Conservation (phyloP, 106 monocot genomes). For the Hemerocallis citrina region DNA sequence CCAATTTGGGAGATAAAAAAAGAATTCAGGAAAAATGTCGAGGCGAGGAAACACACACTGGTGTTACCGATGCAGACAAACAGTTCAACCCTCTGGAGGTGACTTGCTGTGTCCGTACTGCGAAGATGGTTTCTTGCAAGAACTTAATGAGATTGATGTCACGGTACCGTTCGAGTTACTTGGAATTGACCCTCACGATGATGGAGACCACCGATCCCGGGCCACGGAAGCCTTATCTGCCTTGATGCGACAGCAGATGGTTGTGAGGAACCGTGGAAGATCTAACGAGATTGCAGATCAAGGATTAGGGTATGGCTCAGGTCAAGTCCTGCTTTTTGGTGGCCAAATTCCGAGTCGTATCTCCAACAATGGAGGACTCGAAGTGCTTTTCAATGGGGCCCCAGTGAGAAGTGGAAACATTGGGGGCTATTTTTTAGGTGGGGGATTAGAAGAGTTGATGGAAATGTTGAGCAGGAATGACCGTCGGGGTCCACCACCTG, state of each 20-base stretch:
- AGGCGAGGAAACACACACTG: constrained; percentile 42
- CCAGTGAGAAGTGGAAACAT: constrained; percentile 23
- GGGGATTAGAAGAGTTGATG: constrained; percentile 56
- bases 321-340: constrained; percentile 60
- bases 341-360: constrained; percentile 36
- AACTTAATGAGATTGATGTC: constrained; percentile 33
- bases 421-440: constrained; percentile 59
- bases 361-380: constrained; percentile 35
- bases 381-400: constrained; percentile 27
- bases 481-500: constrained; percentile 61
- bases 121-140: constrained; percentile 54
- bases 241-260: constrained; percentile 39
- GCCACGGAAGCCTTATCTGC: constrained; percentile 37
- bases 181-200: constrained; percentile 13
- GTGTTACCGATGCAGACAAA: constrained; percentile 57
- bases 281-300: neutral
- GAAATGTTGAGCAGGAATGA: constrained; percentile 38
- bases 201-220: constrained; percentile 18
- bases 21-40: constrained; percentile 57
- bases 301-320: constrained; percentile 41
- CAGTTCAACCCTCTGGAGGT: constrained; percentile 38
- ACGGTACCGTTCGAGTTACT: constrained; percentile 19
- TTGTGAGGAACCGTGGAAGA: constrained; percentile 11
- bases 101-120: constrained; percentile 57
- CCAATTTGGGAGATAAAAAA: no score